Base-by-base conservation (phyloP, 768 basidiomycete genomes). In the Harrya chromipes region DNA sequence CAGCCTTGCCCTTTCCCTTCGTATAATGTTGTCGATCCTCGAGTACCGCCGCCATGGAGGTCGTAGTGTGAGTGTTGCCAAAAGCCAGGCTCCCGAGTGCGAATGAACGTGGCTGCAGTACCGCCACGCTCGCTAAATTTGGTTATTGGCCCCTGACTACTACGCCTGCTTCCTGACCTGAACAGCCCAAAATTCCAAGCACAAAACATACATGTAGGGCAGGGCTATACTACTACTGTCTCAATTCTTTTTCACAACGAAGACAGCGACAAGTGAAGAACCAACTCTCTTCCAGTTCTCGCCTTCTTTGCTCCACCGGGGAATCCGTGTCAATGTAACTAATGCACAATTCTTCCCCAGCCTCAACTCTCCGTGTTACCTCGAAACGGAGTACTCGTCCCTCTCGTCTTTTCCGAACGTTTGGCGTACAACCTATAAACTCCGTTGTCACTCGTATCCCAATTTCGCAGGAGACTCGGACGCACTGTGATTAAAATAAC, bases 401-500 rank as follows among this genome's bases (percentile, higher is more conserved):
- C 6, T 64, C 56, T 36, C 77, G 71, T 19, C 58, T 65, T 60
- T 80, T 83, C 24, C 66, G 66, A 11, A 83, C 55, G 43, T 80
- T 82, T 9, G 82, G 80, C 6, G 68, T 59, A 56, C 81, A 83
- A 59, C 76, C 81, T 84, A 52, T 14, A 38, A 37, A 39, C 7
- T 20, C 31, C 17, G 1, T 14, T n/a, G 46, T 57, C 43, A 55
- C 26, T n/a, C 24, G 17, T 11, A 6, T 20, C 10, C 31, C 19
- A 11, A 43, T 13, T 19, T 13, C 29, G 11, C 36, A 14, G 37
- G 34, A 47, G 46, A 16, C 33, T 33, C 16, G 17, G n/a, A 58
- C 67, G 40, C 35, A 84, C 85, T 74, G 59, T 87, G 84, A 55
- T 87, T 87, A 60, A 85, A 87, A 65, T 80, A 84, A 17, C 83